These are phyloP conservation scores for Sphagnurus paluster DNA, from an alignment of 1,284 basidiomycete species.

Conservation along the genomic window DNA sequence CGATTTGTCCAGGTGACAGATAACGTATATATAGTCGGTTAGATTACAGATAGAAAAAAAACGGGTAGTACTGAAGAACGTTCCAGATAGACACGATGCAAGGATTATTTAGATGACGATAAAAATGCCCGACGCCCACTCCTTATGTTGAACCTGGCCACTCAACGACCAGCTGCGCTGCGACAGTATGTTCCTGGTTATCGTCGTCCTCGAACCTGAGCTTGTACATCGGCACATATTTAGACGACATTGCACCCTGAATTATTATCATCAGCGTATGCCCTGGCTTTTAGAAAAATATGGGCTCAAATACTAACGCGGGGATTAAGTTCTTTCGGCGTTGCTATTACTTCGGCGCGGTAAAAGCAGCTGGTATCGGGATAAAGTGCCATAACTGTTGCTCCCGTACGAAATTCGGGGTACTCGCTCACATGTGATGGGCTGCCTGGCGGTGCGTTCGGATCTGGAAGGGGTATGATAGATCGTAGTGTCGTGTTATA, in stretches of 20 bases:
- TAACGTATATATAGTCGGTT: neutral
- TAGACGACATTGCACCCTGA: constrained; percentile 39
- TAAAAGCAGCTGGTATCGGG: constrained; percentile 88
- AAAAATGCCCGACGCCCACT: constrained; percentile 5
- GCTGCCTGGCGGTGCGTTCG: constrained; percentile 52
- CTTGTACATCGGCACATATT: constrained; percentile 59
- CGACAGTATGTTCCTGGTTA: constrained; percentile 71
- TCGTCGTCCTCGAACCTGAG: constrained; percentile 84
- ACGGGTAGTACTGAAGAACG: constrained; percentile 7
- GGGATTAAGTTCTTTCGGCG: constrained; percentile 57
- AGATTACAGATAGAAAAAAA: constrained; percentile 9
- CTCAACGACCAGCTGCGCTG: constrained; percentile 75
- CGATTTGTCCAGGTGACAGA: too few species aligned
- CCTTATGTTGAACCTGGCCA: constrained; percentile 47
- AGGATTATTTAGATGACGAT: constrained; percentile 17
- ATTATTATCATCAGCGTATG: constrained; percentile 6
- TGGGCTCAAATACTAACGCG: constrained; percentile 42
- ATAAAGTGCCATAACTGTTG: constrained; percentile 78
- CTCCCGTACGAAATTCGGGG: constrained; percentile 67
- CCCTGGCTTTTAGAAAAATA: constrained; percentile 3
- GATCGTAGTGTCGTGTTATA: constrained; percentile 69
- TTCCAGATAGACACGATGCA: constrained; percentile 19
- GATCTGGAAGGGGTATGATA: constrained; percentile 78
- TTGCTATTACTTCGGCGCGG: constrained; percentile 73
- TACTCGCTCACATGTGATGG: constrained; percentile 68